A percentile compares a stretch with the other conserved stretches of the same genome.
Evolutionary conservation across 768 basidiomycete species (phyloP).

Genomic region (Fomitopsis pulvina): DNA sequence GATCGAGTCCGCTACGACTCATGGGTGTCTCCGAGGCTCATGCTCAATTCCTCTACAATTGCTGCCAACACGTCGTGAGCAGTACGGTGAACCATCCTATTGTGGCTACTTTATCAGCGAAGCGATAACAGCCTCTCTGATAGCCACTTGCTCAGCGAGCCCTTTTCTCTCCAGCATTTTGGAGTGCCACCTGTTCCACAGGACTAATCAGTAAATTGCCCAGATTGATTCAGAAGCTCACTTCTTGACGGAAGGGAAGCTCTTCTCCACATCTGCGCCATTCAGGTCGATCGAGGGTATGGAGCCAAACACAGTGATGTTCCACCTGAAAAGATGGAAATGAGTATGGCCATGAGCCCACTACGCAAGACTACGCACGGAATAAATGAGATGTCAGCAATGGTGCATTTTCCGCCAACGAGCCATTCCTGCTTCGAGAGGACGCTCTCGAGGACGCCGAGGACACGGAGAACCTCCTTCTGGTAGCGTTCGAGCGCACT

Average conservation of each 20-base stretch:
- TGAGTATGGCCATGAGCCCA: background rate
- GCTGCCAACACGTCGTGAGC: no score
- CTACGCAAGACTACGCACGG: background rate
- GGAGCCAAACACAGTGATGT: conserved; percentile 7
- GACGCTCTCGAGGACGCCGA: conserved; percentile 17
- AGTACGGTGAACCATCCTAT: no score
- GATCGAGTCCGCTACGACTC: no score
- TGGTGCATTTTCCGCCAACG: conserved; percentile 13
- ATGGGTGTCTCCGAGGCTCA: no score
- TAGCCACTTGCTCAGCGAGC: background rate
- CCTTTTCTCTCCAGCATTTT: background rate
- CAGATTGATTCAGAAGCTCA: background rate
- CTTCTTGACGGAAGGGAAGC: conserved; percentile 15
- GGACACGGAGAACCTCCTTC: conserved; percentile 17
- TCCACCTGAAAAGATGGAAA: conserved; percentile 10
- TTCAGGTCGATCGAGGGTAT: conserved; percentile 2
- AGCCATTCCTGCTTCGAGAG: conserved; percentile 15
- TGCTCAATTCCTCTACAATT: no score
- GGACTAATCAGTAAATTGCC: background rate
- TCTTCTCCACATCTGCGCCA: conserved; percentile 11
- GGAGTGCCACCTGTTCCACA: background rate
- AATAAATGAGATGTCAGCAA: conserved; percentile 15
- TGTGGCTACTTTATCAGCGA: no score
- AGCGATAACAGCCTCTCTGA: no score
- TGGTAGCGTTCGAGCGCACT: conserved; percentile 18